Evolutionary conservation across 31 red algal genomes (phyloP), one percentile per base, ranked within the genome.

Genomic region (Asparagopsis taxiformis): DNA sequence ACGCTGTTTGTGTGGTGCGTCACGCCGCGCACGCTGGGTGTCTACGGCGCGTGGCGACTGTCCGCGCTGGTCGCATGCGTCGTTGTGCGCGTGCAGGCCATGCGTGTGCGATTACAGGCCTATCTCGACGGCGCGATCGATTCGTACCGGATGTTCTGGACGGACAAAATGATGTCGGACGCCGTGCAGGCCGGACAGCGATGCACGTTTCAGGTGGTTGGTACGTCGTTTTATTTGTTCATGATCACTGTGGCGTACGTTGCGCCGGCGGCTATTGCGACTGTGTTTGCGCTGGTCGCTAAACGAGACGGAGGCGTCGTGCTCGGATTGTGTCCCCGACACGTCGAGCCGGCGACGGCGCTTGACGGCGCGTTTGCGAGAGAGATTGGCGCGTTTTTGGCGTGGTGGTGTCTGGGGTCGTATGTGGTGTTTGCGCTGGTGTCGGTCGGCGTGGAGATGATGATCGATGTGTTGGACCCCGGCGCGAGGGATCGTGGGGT

Each of bases 51-150:
- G n/a, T 76, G 82, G 70, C 70, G 70, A 13, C 15, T 76, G 1
- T 19, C 69, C 2, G 35, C 39, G 3, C 31, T 86, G 25, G 29
- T 75, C 22, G 37, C 41, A 29, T 59, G 61, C 35, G 61, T 68
- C 25, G 25, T 34, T 1, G 22, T 50, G 8, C 22, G 62, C 32
- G 6, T 69, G n/a, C 25, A 19, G n/a, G 48, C 41, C 31, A 32
- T 61, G 23, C 70, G 82, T 1, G 43, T 76, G 0, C 59, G 82
- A 15, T 7, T 86, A 11, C 82, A 86, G 33, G 25, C 29, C 31
- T 76, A 86, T 55, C 70, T 86, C 17, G 82, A 86, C 43, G 82
- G 82, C 15, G 82, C 82, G 9, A 75, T 86, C 19, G 71, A 68
- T 11, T 61, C 52, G 41, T 76, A 76, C 48, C 30, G 82, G 19